A percentile compares a stretch with the other conserved stretches of the same genome.
These are phyloP conservation scores for Alternaria angustiovoidea DNA, from an alignment of 2,329 filamentous ascomycete genomes.

Conservation along the genomic window DNA sequence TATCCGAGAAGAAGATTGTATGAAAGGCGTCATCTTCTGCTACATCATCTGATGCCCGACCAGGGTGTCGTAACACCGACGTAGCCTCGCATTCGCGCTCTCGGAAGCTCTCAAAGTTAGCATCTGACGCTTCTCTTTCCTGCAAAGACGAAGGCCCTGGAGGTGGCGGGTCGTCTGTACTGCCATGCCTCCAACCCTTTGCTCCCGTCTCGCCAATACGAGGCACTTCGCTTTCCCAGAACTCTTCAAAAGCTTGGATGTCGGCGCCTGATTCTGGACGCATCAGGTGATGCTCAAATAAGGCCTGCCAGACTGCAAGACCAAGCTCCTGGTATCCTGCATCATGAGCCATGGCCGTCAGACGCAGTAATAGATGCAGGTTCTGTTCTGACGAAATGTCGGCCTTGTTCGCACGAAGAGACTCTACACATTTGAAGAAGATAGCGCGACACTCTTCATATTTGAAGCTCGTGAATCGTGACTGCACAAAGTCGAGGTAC, in stretches of 20 bases:
- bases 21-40: conserved; percentile 83
- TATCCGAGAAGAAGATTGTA: conserved; percentile 80
- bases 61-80: conserved; percentile 66
- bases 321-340: conserved; percentile 81
- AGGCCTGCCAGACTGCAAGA: conserved; percentile 81
- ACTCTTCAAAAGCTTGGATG: conserved; percentile 66
- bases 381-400: conserved; percentile 21
- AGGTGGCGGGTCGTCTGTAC: conserved; percentile 23
- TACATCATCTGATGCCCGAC: conserved; percentile 76
- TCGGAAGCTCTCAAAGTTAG: conserved; percentile 36
- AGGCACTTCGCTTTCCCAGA: conserved; percentile 86
- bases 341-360: conserved; percentile 78
- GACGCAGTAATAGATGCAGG: conserved; percentile 76
- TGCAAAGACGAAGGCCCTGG: conserved; percentile 11
- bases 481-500: conserved; percentile 76
- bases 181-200: conserved; percentile 72
- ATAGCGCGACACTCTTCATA: conserved; percentile 71
- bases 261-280: conserved; percentile 61
- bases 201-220: conserved; percentile 78
- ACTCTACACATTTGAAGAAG: conserved; percentile 65
- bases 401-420: conserved; percentile 33
- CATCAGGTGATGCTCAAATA: conserved; percentile 76
- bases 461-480: conserved; percentile 70
- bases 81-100: conserved; percentile 63
- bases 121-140: conserved; percentile 15